These are phyloP conservation scores for Phanerochaete carnosa DNA, from an alignment of 768 basidiomycete genomes.

Conservation along the genomic window DNA sequence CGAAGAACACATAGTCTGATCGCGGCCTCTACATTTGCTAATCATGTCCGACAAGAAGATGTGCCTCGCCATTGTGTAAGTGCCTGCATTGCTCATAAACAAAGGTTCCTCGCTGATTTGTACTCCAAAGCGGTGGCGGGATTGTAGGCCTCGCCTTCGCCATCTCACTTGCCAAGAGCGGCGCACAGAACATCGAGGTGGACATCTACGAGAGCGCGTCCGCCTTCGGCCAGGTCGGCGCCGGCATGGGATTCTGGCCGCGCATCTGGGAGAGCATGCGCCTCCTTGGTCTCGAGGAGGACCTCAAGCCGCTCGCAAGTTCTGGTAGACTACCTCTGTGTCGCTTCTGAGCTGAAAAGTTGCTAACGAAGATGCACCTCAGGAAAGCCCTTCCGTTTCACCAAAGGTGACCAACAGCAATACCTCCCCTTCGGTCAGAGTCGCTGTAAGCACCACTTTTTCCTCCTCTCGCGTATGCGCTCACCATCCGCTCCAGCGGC, in stretches of 20 bases:
- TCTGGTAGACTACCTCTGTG: not conserved
- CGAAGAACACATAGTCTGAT: too few species aligned
- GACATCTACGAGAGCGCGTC: slow-evolving; percentile 23
- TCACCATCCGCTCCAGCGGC: not conserved
- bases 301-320: not conserved
- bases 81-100: not conserved
- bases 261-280: slow-evolving; percentile 20
- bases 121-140: slow-evolving; percentile 23
- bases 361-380: not conserved
- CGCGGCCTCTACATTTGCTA: too few species aligned
- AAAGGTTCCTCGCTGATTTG: not conserved
- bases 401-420: slow-evolving; percentile 12
- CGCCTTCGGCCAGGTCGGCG: slow-evolving; percentile 19
- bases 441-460: not conserved
- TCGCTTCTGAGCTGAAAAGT: not conserved
- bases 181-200: slow-evolving; percentile 14
- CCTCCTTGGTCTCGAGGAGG: slow-evolving; percentile 17
- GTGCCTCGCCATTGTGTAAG: slow-evolving; percentile 5
- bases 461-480: not conserved
- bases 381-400: slow-evolving; percentile 1
- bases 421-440: slow-evolving; percentile 2
- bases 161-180: slow-evolving; percentile 15
- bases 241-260: slow-evolving; percentile 22
- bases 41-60: not conserved
- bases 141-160: slow-evolving; percentile 26